These are phyloP conservation scores for Lipomyces spencermartinsiae DNA, from an alignment of 805 yeast genomes.

Conservation along the genomic window DNA sequence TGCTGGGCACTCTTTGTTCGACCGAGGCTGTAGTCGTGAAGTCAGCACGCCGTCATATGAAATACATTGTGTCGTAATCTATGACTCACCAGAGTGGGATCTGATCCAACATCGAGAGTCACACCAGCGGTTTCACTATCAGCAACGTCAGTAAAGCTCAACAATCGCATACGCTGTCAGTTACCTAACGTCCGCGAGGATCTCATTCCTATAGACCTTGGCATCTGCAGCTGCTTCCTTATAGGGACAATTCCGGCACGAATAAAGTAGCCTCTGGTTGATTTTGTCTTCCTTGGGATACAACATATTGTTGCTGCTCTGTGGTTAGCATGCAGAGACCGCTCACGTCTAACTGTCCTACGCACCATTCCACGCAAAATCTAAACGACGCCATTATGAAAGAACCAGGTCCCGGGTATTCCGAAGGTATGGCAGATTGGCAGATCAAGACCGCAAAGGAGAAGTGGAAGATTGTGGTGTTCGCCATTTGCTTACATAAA, in stretches of 20 bases:
- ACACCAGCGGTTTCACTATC: slow-evolving; percentile 88
- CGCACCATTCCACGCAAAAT: slow-evolving; percentile 85
- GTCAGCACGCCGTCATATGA: neutral
- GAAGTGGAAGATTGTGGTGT: neutral
- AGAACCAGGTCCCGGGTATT: neutral
- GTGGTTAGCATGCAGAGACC: neutral
- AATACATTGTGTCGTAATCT: neutral
- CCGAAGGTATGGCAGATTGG: too few species aligned
- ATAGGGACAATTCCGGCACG: slow-evolving; percentile 93
- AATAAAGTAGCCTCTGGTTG: slow-evolving; percentile 73
- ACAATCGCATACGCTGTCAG: slow-evolving; percentile 5
- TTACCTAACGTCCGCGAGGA: slow-evolving; percentile 80
- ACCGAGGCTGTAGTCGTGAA: slow-evolving; percentile 63
- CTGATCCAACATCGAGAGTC: slow-evolving; percentile 92
- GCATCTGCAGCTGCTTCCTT: slow-evolving; percentile 90
- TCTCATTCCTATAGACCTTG: slow-evolving; percentile 88
- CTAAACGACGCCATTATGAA: slow-evolving; percentile 83
- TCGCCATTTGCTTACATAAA: neutral
- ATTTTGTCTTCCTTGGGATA: slow-evolving; percentile 95
- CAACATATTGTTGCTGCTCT: slow-evolving; percentile 83
- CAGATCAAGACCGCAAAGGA: neutral
- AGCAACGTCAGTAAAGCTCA: neutral
- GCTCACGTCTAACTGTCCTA: slow-evolving; percentile 9
- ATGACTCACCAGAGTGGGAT: slow-evolving; percentile 74
- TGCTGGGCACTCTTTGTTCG: slow-evolving; percentile 90